Evolutionary conservation across 192 early-diverging fungal species (phyloP).

Genomic region (Backusella parvicylindrica): DNA sequence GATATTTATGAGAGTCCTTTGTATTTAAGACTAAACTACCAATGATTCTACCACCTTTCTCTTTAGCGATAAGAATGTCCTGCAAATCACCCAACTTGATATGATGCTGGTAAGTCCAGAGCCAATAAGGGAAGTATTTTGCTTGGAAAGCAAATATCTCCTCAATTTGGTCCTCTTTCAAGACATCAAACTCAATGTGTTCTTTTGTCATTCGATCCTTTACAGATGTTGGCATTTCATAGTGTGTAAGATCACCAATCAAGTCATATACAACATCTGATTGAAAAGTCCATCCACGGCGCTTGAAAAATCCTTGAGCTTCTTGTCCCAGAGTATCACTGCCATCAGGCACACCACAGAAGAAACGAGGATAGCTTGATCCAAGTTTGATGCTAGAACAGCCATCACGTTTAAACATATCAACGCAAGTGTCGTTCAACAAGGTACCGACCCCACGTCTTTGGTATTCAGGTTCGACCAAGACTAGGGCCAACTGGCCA

Average conservation of each 20-base stretch:
- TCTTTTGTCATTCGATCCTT: slow-evolving; percentile 29
- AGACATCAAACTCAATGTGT: slow-evolving; percentile 27
- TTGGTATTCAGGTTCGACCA: slow-evolving; percentile 26
- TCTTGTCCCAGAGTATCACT: slow-evolving; percentile 10
- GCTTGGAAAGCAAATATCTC: slow-evolving; percentile 29
- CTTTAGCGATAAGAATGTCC: slow-evolving; percentile 31
- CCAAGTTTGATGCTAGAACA: slow-evolving; percentile 17
- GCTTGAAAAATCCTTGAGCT: slow-evolving; percentile 18
- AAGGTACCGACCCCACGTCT: slow-evolving; percentile 23
- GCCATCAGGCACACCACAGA: slow-evolving; percentile 31
- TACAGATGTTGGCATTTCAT: slow-evolving; percentile 18
- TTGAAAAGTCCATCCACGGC: slow-evolving; percentile 28
- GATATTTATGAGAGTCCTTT: slow-evolving; percentile 19
- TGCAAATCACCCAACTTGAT: slow-evolving; percentile 31
- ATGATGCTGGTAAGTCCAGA: slow-evolving; percentile 36
- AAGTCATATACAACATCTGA: slow-evolving; percentile 19
- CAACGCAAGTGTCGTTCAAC: slow-evolving; percentile 23
- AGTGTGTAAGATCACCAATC: slow-evolving; percentile 23
- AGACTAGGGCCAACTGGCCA: slow-evolving; percentile 30
- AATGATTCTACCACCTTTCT: slow-evolving; percentile 22
- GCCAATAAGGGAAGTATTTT: slow-evolving; percentile 30
- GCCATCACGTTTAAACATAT: neutral
- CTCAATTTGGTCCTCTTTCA: slow-evolving; percentile 6
- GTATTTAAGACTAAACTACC: slow-evolving; percentile 22
- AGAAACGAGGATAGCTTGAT: slow-evolving; percentile 37